phyloP scores from a whole-genome alignment of 768 basidiomycete genomes.

The Mycena crocata region DNA sequence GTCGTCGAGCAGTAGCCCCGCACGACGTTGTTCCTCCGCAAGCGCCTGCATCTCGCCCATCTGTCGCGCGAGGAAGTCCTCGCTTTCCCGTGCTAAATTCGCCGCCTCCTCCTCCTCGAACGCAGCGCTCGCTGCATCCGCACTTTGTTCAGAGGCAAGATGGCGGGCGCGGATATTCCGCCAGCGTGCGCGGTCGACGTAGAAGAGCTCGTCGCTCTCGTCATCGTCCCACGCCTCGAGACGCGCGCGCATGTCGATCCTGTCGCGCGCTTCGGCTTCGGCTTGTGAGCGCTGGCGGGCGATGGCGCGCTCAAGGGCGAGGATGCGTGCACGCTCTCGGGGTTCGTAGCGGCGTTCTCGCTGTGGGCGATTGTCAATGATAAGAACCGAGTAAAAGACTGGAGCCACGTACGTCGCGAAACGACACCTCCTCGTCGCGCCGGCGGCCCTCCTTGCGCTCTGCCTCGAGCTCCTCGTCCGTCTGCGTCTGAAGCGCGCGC shows the following conservation, averaged over 20 bases:
- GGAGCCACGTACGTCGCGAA: conserved; percentile 78
- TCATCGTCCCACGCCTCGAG: conserved; percentile 95
- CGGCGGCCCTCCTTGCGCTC: conserved; percentile 81
- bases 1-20: conserved; percentile 90
- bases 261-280: conserved; percentile 85
- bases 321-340: conserved; percentile 86
- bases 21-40: conserved; percentile 90
- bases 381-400: background rate
- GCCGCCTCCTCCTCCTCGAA: conserved; percentile 90
- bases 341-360: conserved; percentile 95
- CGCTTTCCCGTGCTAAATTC: conserved; percentile 89
- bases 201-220: conserved; percentile 92
- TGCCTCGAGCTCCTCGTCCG: conserved; percentile 90
- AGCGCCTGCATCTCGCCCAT: conserved; percentile 97
- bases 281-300: conserved; percentile 75
- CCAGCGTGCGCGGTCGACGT: conserved; percentile 93
- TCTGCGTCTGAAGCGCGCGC: conserved; percentile 63
- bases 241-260: conserved; percentile 80
- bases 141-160: conserved; percentile 81
- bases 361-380: conserved; percentile 50
- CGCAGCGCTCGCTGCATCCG: conserved; percentile 84
- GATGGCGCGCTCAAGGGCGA: conserved; percentile 80
- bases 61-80: conserved; percentile 92
- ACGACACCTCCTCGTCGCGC: conserved; percentile 86
- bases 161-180: conserved; percentile 78